Evolutionary conservation across 75 land plant genomes (phyloP), one percentile per base, ranked within the genome.

Genomic region (Adiantum capillusveneris): DNA sequence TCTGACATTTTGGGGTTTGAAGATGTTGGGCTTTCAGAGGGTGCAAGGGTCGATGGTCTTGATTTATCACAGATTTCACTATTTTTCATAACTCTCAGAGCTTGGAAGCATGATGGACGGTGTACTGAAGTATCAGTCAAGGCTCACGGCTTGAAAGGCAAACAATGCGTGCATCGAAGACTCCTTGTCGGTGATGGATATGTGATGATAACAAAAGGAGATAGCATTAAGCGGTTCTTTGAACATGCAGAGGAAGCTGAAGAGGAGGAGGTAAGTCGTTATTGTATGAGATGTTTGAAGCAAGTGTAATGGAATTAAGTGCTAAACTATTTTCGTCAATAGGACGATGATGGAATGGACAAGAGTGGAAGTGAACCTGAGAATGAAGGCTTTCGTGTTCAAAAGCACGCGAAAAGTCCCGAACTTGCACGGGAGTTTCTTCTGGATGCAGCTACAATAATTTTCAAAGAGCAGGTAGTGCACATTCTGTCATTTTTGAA

Each of bases 351-450:
- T 72, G 69, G 84, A 50, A 69, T 82, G 52, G 99, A 95, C 49
- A 90, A 82, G 63, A 95, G 90, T 60, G 96, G 84, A 37, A 95
- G 79, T 80, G 99, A 95, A 13, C 57, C 80, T 18, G 99, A 95
- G 62, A 75, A 82, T 53, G 99, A 90, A 67, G 84, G 88, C 21
- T 84, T 86, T 39, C 97, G 92, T 20, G 81, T 92, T 20, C 99
- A 95, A 64, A 95, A 87, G 68, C 99, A 95, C 80, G 99, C 99
- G 12, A 95, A 90, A 79, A 95, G 99, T 70, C 99, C 99, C 63
- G 99, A 95, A 68, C 92, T 95, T 73, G 99, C 99, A 52, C 77
- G 99, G 25, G 99, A 95, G 65, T 95, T 95, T 60, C 86, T 95
- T 52, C 56, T 95, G 28, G 99, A 95, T 75, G 91, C 99, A 57